Conservation (phyloP, 352 stramenopile genomes). For the Globisporangium spiculum region DNA sequence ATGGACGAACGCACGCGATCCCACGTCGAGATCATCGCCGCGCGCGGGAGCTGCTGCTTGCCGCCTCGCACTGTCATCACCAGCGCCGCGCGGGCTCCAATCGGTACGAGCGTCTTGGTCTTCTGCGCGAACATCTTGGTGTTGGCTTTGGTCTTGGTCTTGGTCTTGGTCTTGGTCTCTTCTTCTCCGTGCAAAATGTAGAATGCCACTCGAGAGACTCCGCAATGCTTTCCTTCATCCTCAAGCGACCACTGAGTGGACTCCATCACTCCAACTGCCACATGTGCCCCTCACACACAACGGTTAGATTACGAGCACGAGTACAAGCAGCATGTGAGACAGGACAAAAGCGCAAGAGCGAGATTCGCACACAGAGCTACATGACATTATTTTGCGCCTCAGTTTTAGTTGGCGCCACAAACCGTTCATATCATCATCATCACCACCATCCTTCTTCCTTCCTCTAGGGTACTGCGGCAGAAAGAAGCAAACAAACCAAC, state of each 20-base stretch:
- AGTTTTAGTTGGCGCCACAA: slow-evolving; percentile 4
- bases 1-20: slow-evolving; percentile 36
- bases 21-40: slow-evolving; percentile 74
- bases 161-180: neutral
- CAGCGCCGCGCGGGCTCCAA: neutral
- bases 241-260: neutral
- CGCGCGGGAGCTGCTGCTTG: neutral
- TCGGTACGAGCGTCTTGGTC: neutral
- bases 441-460: slow-evolving; percentile 3
- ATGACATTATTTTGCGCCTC: slow-evolving; percentile 13
- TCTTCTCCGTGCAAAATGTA: neutral
- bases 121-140: neutral
- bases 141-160: too few species aligned
- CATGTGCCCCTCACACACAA: neutral
- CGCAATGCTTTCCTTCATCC: neutral
- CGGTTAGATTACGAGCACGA: neutral
- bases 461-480: neutral
- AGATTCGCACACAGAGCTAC: slow-evolving; percentile 9
- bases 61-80: neutral
- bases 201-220: neutral
- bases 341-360: neutral
- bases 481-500: neutral
- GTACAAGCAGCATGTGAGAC: neutral
- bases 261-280: neutral
- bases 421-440: slow-evolving; percentile 1